Conservation (phyloP, 2,329 filamentous ascomycete genomes). For the Karstenula rhodostoma region DNA sequence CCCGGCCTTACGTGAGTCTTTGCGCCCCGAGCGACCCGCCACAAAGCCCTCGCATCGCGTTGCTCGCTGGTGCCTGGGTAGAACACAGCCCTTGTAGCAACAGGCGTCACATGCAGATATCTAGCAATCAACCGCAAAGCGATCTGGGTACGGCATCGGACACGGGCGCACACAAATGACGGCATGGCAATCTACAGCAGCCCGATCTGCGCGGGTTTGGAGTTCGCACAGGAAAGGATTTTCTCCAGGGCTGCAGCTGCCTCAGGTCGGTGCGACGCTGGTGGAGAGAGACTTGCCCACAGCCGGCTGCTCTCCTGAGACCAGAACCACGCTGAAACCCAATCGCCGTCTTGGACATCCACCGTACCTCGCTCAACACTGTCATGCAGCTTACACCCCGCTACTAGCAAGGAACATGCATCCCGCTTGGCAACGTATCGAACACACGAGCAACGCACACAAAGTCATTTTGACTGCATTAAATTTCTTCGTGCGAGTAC, state of each 20-base stretch:
- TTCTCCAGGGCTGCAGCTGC: slow-evolving; percentile 15
- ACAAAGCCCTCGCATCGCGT: background rate
- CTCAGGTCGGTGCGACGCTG: slow-evolving; percentile 28
- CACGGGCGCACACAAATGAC: slow-evolving; percentile 9
- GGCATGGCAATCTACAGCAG: slow-evolving; percentile 11
- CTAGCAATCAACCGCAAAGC: background rate
- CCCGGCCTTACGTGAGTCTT: slow-evolving; percentile 11
- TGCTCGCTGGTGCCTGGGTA: background rate
- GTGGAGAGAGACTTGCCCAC: slow-evolving; percentile 15
- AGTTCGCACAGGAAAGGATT: slow-evolving; percentile 12
- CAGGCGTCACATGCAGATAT: slow-evolving; percentile 1
- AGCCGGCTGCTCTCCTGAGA: slow-evolving; percentile 21
- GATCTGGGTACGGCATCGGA: slow-evolving; percentile 4
- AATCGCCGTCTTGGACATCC: slow-evolving; percentile 19
- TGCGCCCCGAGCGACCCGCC: background rate
- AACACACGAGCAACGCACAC: slow-evolving; percentile 9
- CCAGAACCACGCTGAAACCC: slow-evolving; percentile 21
- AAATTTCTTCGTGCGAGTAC: slow-evolving; percentile 20
- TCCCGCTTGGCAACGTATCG: slow-evolving; percentile 1
- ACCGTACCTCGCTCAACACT: background rate
- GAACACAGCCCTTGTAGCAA: background rate
- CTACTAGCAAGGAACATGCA: background rate
- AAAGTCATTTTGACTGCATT: slow-evolving; percentile 30
- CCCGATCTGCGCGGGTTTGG: slow-evolving; percentile 5
- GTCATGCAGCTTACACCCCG: slow-evolving; percentile 9